Conservation (phyloP, 306 rosid genomes). For the barrel medic (Medicago truncatula) region MtrunA17r5.0-ANR NC_053045.1:39446501-39447000, state of each 20-base stretch:
- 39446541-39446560: neutral
- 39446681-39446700: neutral
- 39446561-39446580: neutral
- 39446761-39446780: neutral
- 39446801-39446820: too few species aligned
- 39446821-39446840: neutral
- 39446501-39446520: neutral
- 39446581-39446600: neutral
- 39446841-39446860: neutral
- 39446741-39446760: neutral
- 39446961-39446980: too few species aligned
- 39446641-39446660: neutral
- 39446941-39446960: neutral
- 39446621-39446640: neutral
- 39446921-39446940: constrained; percentile 9
- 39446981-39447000: too few species aligned
- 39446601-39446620: neutral
- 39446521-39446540: neutral
- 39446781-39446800: neutral
- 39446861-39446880: neutral
- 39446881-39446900: neutral
- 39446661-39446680: neutral
- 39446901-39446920: neutral
- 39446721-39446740: neutral
- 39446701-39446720: too few species aligned